Evolutionary conservation across 2,329 filamentous ascomycete genomes (phyloP).

Genomic region (Cytospora piceae): DNA sequence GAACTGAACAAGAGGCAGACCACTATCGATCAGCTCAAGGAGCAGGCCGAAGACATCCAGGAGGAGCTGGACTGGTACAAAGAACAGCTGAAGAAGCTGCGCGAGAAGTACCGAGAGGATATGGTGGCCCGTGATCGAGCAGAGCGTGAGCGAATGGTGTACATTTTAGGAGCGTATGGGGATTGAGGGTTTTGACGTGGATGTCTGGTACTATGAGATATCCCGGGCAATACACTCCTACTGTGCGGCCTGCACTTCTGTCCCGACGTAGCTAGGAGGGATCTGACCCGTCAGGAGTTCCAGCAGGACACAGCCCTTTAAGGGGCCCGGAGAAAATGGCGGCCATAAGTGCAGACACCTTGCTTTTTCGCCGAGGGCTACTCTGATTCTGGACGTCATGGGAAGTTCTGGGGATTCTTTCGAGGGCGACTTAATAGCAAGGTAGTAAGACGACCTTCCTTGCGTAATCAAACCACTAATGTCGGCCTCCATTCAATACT

Average conservation of each 20-base stretch:
- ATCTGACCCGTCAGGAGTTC: no score
- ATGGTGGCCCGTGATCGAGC: not conserved
- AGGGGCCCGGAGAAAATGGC: no score
- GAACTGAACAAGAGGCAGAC: not conserved
- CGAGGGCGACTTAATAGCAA: not conserved
- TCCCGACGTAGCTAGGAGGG: no score
- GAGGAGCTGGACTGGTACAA: not conserved
- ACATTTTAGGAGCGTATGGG: not conserved
- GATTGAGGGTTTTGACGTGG: no score
- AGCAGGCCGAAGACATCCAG: not conserved
- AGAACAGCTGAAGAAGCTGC: not conserved
- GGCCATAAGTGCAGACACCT: no score
- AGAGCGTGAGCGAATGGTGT: not conserved
- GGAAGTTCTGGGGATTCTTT: not conserved
- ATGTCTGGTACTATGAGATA: no score
- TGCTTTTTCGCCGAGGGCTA: no score
- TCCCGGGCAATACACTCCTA: no score
- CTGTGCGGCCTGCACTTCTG: no score
- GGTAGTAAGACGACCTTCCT: not conserved
- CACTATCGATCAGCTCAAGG: not conserved
- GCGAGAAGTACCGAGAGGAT: not conserved
- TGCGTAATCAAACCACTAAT: not conserved
- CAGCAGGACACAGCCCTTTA: no score
- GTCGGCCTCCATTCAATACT: not conserved
- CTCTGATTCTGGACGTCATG: not conserved